Conservation (phyloP, 352 stramenopile genomes). For the Phytophthora rubi region DNA sequence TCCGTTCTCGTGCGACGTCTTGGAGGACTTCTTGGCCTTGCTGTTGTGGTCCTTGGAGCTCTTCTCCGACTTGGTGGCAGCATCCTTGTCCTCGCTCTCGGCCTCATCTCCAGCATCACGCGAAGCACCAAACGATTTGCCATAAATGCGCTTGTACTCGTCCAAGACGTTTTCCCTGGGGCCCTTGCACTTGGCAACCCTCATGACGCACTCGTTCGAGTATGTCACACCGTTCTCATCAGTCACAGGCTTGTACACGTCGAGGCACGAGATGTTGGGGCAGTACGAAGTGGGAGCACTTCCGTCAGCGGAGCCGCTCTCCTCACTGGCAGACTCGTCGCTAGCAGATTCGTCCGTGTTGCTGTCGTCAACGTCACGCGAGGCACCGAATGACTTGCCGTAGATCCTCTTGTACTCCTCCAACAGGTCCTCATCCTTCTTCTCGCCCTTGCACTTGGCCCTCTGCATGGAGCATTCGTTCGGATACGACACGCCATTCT, state of each 20-base stretch:
- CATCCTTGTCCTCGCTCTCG: not conserved
- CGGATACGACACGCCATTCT: conserved; percentile 23
- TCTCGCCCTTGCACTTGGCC: conserved; percentile 25
- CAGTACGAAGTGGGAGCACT: conserved; percentile 3
- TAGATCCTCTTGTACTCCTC: conserved; percentile 17
- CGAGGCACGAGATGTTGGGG: conserved; percentile 27
- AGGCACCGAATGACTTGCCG: conserved; percentile 10
- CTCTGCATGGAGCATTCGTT: conserved; percentile 20
- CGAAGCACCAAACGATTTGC: conserved; percentile 23
- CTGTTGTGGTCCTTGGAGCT: conserved; percentile 10
- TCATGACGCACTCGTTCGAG: conserved; percentile 41
- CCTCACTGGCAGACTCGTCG: conserved; percentile 5
- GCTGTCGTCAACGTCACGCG: not conserved
- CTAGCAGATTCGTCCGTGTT: not conserved
- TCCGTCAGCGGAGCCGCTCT: not conserved
- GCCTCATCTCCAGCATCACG: conserved; percentile 14
- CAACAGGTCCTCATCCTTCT: conserved; percentile 4
- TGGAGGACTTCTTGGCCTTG: conserved; percentile 15
- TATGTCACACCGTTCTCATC: conserved; percentile 45
- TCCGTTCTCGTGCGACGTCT: conserved; percentile 3
- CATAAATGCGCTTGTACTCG: conserved; percentile 21
- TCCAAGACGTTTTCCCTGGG: conserved; percentile 25
- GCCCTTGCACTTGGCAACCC: conserved; percentile 41
- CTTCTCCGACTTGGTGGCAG: conserved; percentile 13
- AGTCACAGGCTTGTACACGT: conserved; percentile 37